Conservation (phyloP, 1,139 yeast genomes). For the Suhomyces ambrosiae region DNA sequence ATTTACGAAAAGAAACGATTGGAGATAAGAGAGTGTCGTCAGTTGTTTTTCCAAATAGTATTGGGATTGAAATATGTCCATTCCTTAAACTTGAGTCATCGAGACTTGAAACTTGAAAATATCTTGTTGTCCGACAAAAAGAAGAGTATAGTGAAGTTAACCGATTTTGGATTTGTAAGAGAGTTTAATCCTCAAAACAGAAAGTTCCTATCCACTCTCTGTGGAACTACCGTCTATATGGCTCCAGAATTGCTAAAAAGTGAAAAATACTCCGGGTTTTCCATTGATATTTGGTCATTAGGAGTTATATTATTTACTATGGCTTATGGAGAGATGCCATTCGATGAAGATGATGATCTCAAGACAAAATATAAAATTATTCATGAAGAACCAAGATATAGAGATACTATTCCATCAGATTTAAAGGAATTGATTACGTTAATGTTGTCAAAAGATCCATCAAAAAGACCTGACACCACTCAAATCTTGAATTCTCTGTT, state of each 20-base stretch:
- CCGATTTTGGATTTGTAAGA: slow-evolving; percentile 94
- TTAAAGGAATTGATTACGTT: slow-evolving; percentile 49
- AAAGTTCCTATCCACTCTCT: slow-evolving; percentile 72
- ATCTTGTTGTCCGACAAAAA: slow-evolving; percentile 71
- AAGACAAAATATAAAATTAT: slow-evolving; percentile 64
- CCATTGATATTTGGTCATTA: slow-evolving; percentile 87
- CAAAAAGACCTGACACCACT: slow-evolving; percentile 56
- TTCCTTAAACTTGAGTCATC: slow-evolving; percentile 77
- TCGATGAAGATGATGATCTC: slow-evolving; percentile 78
- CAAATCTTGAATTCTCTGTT: slow-evolving; percentile 67
- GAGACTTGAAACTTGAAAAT: slow-evolving; percentile 89
- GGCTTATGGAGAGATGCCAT: slow-evolving; percentile 87
- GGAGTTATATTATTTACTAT: slow-evolving; percentile 93
- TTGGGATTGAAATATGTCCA: slow-evolving; percentile 88
- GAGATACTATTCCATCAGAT: slow-evolving; percentile 47
- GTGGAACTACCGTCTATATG: slow-evolving; percentile 96
- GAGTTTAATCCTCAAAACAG: slow-evolving; percentile 60
- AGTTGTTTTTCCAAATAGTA: slow-evolving; percentile 73
- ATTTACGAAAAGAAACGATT: slow-evolving; percentile 61
- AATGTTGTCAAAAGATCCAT: slow-evolving; percentile 69
- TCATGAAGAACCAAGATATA: slow-evolving; percentile 62
- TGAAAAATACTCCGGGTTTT: slow-evolving; percentile 76
- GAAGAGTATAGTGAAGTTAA: slow-evolving; percentile 61
- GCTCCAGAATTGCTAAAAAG: slow-evolving; percentile 85
- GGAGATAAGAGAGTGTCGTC: slow-evolving; percentile 54